phyloP scores from a whole-genome alignment of 306 rosid genomes.

The Aeschynomene evenia region DNA sequence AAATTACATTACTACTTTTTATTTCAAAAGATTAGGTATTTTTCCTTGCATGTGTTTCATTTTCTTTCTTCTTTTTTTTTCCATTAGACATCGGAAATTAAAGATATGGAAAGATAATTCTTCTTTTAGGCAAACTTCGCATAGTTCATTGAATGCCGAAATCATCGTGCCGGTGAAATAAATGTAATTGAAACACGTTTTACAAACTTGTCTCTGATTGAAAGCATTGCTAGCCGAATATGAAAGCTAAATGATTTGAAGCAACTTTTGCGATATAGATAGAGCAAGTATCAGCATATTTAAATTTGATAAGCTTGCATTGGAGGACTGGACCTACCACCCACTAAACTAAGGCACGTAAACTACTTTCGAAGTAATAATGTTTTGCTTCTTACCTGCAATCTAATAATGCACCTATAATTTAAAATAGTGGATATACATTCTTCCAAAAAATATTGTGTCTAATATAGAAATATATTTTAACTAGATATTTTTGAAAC shows the following conservation, averaged over 20 bases:
- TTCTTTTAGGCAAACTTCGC: not conserved
- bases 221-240: not conserved
- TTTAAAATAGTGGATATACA: too few species aligned
- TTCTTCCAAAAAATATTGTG: too few species aligned
- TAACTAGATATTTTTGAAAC: too few species aligned
- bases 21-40: not conserved
- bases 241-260: conserved; percentile 14
- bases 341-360: conserved; percentile 18
- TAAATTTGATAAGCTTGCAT: conserved; percentile 32
- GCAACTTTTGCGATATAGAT: conserved; percentile 15
- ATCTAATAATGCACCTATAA: too few species aligned
- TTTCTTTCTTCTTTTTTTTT: not conserved
- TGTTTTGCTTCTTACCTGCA: not conserved
- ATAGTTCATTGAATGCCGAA: not conserved
- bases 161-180: not conserved
- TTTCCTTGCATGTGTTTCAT: not conserved
- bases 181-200: not conserved
- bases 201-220: not conserved
- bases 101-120: not conserved
- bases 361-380: not conserved
- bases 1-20: not conserved
- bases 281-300: conserved; percentile 11
- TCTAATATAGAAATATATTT: too few species aligned
- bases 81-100: not conserved
- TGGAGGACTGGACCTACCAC: conserved; percentile 30